Evolutionary conservation across 169 alveolate species (phyloP), one percentile per base, ranked within the genome.

Genomic region (Amoebophrya sp.): DNA sequence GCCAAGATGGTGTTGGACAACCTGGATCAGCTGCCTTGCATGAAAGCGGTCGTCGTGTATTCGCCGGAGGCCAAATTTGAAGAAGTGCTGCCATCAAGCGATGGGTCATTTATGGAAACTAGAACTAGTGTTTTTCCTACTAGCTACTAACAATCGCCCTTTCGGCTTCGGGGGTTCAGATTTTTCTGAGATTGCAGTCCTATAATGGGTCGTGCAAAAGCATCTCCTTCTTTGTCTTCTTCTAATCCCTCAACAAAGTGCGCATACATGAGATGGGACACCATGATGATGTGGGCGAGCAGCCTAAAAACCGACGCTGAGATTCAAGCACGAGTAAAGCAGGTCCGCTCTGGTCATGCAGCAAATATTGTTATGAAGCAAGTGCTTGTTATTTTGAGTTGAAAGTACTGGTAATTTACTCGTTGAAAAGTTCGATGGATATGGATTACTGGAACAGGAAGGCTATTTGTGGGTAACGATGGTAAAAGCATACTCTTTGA

Each of bases 1-100:
- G 83, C 83, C 39, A 65, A 65, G 26, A 65, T 65, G 83, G 83
- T 65, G 2, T 26, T 65, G 83, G 83, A 65, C 83, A 65, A 65
- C 83, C 2, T 65, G 2, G 83, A 1, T 29, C 83, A 26, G 83
- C 12, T 65, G 36, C 83, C 83, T 26, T 0, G 83, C 26, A 6
- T 65, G 83, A 65, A 65, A 36, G 83, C 83, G 83, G 83, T 65
- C 39, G 33, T 65, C 2, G 83, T 65, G 83, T 65, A 6, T 26
- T 29, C 18, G 3, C 83, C 83, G 2, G 83, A 65, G 2, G 33
- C 83, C 39, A 65, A 65, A 26, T 65, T 65, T 26, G 33, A 6
- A 36, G 83, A 65, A 65, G 33, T 65, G n/a, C n/a, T n/a, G n/a
- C n/a, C n/a, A n/a, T n/a, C n/a, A n/a, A n/a, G n/a, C n/a, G n/a